Base-by-base conservation (phyloP, 1,284 basidiomycete genomes). In the Cryptococcus hybrid region DNA sequence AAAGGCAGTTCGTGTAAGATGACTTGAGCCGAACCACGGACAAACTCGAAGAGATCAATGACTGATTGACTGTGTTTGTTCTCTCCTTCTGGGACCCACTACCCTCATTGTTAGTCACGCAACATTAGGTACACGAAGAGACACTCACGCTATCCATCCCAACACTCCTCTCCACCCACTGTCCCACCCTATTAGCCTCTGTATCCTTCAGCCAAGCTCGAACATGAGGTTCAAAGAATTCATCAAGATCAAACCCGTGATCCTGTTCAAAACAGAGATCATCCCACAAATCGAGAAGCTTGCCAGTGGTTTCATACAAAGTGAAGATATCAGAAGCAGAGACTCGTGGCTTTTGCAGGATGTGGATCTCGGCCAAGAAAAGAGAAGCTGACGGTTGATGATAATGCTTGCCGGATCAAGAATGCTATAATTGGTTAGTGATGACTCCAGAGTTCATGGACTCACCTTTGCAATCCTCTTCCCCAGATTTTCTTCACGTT, bases 221-320 rank as follows among this genome's bases (percentile, higher is more conserved):
- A 8, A 79, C 73, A 49, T 78, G 72, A 24, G 77, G 77, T 57
- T 78, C 76, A 54, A 79, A 79, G 65, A 76, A 78, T 3, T 66
- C 53, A 52, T 79, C 74, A 3, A 76, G 51, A 48, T 78, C 75
- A 44, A 78, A 76, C 0, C 62, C 72, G 55, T 69, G 66, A 37
- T 74, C 69, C 51, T 73, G 58, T 7, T 61, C 61, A 4, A 72
- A 73, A 48, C 71, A 74, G 1, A 76, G 54, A 7, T 73, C 72
- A 24, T 75, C 71, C 74, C 73, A 79, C 1, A 70, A 58, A 9
- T 62, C 60, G 2, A 71, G 43, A 3, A 79, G 62, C 11, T 69
- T 61, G 1, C 70, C 67, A 0, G 72, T 75, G 6, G 65, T 63
- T 36, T 77, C 74, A 58, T 77, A 79, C 48, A 79, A 58, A 4